These are phyloP conservation scores for Mortierella hygrophila DNA, from an alignment of 192 early-diverging fungal species.

Conservation along the genomic window DNA sequence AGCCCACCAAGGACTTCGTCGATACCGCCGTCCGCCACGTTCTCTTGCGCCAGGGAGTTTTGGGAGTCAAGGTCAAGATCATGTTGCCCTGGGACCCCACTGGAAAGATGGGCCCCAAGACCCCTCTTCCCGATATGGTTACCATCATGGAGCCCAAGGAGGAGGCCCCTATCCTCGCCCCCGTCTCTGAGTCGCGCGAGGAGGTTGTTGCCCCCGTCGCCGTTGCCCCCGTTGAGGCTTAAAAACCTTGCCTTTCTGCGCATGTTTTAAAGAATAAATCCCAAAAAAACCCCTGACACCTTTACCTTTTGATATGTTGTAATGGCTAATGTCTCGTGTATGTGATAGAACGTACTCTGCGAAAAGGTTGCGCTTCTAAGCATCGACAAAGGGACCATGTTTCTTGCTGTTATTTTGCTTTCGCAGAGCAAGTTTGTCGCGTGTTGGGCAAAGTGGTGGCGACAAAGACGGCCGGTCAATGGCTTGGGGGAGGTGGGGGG, in stretches of 20 bases:
- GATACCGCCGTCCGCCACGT: slow-evolving; percentile 98
- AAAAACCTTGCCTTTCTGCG: slow-evolving; percentile 37
- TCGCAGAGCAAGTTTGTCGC: neutral
- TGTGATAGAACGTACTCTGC: neutral
- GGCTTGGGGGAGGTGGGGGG: no score
- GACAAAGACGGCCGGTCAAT: no score
- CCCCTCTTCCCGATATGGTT: slow-evolving; percentile 94
- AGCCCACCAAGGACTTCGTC: slow-evolving; percentile 96
- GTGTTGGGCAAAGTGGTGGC: neutral
- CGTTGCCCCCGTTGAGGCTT: slow-evolving; percentile 54
- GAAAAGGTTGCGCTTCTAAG: neutral
- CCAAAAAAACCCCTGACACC: slow-evolving; percentile 3
- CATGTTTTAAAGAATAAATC: slow-evolving; percentile 34
- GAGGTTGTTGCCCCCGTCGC: slow-evolving; percentile 51
- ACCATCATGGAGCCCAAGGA: slow-evolving; percentile 95
- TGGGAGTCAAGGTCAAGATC: slow-evolving; percentile 99
- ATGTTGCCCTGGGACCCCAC: slow-evolving; percentile 94
- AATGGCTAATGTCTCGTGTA: neutral
- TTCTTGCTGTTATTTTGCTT: neutral
- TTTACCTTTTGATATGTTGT: neutral
- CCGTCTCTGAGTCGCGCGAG: slow-evolving; percentile 72
- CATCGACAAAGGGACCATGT: neutral
- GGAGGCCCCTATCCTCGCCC: slow-evolving; percentile 77
- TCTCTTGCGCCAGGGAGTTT: slow-evolving; percentile 97
- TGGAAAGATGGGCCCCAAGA: slow-evolving; percentile 95